Conservation (phyloP, 169 alveolate genomes). For the Toxoplasma gondii region DNA sequence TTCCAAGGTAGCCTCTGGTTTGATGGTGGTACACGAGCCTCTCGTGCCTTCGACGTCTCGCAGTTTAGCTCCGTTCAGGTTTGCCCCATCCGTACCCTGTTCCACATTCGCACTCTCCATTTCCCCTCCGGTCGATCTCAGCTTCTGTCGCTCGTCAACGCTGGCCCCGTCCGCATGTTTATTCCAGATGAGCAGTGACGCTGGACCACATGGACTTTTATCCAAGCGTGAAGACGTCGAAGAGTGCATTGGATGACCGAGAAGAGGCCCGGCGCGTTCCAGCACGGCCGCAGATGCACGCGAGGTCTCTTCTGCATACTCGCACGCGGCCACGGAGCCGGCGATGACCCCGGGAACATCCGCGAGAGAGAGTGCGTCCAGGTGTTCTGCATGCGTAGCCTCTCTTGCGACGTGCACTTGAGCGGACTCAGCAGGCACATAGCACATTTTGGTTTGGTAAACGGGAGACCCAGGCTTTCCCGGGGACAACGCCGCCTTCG, state of each 20-base stretch:
- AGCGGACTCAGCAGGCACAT: background rate
- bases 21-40: too few species aligned
- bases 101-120: too few species aligned
- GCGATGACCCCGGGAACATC: background rate
- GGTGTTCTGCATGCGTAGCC: background rate
- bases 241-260: background rate
- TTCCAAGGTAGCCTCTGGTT: too few species aligned
- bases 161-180: too few species aligned
- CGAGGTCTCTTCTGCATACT: background rate
- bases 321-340: background rate
- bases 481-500: background rate
- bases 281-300: conserved; percentile 6
- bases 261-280: background rate
- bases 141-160: too few species aligned
- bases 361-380: background rate
- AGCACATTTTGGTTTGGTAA: background rate
- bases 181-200: too few species aligned
- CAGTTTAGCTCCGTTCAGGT: too few species aligned
- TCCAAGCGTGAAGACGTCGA: background rate
- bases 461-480: background rate
- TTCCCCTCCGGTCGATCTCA: too few species aligned
- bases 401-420: background rate
- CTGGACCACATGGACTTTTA: too few species aligned
- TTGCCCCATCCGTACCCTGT: too few species aligned
- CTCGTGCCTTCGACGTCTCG: too few species aligned